Evolutionary conservation across 2,329 filamentous ascomycete species (phyloP), one percentile per base, ranked within the genome.

Genomic region (Penicillium sp.): DNA sequence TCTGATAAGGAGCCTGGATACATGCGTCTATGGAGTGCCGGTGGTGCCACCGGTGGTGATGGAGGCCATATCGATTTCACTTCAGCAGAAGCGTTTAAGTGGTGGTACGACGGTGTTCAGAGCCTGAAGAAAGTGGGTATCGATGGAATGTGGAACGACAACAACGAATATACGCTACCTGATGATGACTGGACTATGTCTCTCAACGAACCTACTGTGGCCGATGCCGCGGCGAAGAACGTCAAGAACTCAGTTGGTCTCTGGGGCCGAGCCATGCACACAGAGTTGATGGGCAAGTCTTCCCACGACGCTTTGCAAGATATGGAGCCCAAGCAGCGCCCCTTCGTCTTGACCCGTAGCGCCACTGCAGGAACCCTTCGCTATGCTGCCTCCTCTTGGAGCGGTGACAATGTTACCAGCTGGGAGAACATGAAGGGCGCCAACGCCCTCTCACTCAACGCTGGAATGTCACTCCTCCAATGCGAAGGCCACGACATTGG

Each of bases 121-220:
- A 80, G 79, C 47, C 77, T 91, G 1, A 84, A 84, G 51, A 74
- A 82, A 24, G 73, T 83, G 8, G 87, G 87, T 1, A 87, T 91
- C 52, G 87, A 90, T 60, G 87, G 81, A 45, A 89, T 90, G 74
- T 91, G 88, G 88, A 91, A 91, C 60, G 88, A 91, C 67, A 91
- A 91, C 71, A 91, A 90, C 61, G 88, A 91, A 69, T 91, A 90
- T 68, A 86, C 84, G 0, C 79, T 89, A 2, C 81, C 85, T 0
- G 78, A 83, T 56, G 88, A 91, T 55, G 77, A 81, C 22, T 90
- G 87, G 87, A 73, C 83, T 52, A 82, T 85, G 48, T 81, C 83
- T 0, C 75, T 89, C 0, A 79, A 85, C 39, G 73, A 77, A 36
- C 56, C 61, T 1, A 73, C 72, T 1, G 67, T 79, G 2, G 59